Evolutionary conservation across 345 rosid genomes (phyloP).

Genomic region (Orychophragmus violaceus): DNA sequence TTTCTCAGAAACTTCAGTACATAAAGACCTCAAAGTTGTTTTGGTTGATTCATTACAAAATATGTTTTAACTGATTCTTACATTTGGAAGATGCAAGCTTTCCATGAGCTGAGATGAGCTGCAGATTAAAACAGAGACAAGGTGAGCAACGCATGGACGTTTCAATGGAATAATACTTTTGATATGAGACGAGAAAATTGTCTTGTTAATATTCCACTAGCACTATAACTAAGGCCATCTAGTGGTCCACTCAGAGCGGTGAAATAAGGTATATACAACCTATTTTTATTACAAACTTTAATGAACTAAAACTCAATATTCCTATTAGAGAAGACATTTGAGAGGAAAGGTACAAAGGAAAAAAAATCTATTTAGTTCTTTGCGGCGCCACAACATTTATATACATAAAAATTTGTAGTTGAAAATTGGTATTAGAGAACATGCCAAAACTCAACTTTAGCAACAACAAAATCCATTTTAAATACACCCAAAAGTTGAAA

Average conservation of each 20-base stretch:
- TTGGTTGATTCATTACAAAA: neutral
- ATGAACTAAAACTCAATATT: conserved; percentile 29
- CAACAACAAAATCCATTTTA: neutral
- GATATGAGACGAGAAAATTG: conserved; percentile 12
- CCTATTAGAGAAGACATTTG: conserved; percentile 24
- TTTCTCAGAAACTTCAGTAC: neutral
- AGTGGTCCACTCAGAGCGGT: conserved; percentile 35
- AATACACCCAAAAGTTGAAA: conserved; percentile 25
- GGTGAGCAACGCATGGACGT: conserved; percentile 9
- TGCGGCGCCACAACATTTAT: conserved; percentile 30
- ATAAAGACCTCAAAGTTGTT: neutral
- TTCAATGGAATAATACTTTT: conserved; percentile 7
- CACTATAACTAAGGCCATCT: conserved; percentile 25
- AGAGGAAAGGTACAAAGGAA: conserved; percentile 22
- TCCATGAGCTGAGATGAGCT: conserved; percentile 93
- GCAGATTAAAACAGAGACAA: conserved; percentile 33
- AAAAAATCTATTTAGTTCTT: conserved; percentile 18
- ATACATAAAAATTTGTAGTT: conserved; percentile 20
- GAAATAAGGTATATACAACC: conserved; percentile 30
- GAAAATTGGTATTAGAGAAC: conserved; percentile 40
- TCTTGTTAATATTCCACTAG: conserved; percentile 11
- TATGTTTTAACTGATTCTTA: conserved; percentile 33
- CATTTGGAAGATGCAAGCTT: conserved; percentile 86
- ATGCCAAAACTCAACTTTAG: conserved; percentile 41
- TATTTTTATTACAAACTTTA: conserved; percentile 21